Evolutionary conservation across 2,329 filamentous ascomycete genomes (phyloP).

Genomic region (Diaporthe longicolla): DNA sequence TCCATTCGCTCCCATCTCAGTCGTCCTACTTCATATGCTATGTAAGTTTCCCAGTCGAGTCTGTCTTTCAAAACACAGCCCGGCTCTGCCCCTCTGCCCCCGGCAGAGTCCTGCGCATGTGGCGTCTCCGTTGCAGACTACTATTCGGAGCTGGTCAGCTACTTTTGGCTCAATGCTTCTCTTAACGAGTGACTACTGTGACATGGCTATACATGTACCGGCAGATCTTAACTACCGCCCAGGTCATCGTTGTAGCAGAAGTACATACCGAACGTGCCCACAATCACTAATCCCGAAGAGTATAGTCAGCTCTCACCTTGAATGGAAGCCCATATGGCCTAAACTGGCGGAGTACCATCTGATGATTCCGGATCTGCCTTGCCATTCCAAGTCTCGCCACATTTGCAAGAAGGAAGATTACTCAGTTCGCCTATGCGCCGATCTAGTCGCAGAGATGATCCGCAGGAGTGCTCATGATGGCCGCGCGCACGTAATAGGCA

Average conservation of each 20-base stretch:
- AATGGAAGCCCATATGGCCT: constrained; percentile 58
- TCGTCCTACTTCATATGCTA: constrained; percentile 65
- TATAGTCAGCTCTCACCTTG: constrained; percentile 56
- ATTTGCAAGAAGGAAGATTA: constrained; percentile 48
- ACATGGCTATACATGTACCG: not conserved
- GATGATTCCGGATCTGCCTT: constrained; percentile 56
- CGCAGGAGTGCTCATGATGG: constrained; percentile 52
- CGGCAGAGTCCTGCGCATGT: not conserved
- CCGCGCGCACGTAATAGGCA: constrained; percentile 56
- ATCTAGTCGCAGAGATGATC: constrained; percentile 54
- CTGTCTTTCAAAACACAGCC: not conserved
- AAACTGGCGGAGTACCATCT: constrained; percentile 56
- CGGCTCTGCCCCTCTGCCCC: not conserved
- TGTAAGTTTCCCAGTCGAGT: constrained; percentile 43
- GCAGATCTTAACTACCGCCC: not conserved
- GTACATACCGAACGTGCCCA: not conserved
- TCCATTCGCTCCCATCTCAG: constrained; percentile 48
- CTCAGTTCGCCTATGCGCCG: constrained; percentile 50
- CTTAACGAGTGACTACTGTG: not conserved
- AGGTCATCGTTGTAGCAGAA: not conserved
- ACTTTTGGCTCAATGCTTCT: not conserved
- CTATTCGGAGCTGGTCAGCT: not conserved
- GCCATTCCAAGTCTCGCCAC: constrained; percentile 55
- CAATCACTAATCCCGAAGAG: not conserved
- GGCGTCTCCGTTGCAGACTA: too few species aligned